phyloP scores from a whole-genome alignment of 163 green algal genomes.

The Prototheca cutis region DNA sequence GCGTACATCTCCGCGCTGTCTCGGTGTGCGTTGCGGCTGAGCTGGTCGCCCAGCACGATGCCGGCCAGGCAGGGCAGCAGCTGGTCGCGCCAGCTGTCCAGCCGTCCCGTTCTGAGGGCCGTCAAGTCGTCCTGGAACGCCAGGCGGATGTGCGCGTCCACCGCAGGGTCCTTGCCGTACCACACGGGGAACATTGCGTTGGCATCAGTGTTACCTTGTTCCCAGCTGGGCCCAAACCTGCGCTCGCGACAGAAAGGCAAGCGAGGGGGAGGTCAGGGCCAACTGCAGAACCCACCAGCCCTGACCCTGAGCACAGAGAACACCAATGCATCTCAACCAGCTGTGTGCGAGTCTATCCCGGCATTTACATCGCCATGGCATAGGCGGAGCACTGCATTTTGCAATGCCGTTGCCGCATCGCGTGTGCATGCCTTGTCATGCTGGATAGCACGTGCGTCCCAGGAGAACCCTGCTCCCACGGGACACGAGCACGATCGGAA shows the following conservation, averaged over 20 bases:
- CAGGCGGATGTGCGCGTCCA: background rate
- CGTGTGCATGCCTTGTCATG: background rate
- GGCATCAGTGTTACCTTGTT: background rate
- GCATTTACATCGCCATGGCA: too few relatives aligned
- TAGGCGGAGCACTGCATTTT: too few relatives aligned
- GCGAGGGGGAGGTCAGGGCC: too few relatives aligned
- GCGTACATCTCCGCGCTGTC: conserved; percentile 35
- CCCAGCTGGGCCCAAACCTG: background rate
- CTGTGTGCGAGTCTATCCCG: too few relatives aligned
- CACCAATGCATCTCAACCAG: too few relatives aligned
- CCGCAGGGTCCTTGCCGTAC: background rate
- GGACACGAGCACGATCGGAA: background rate
- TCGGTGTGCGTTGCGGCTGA: conserved; percentile 44
- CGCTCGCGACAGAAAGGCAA: background rate
- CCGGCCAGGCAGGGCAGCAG: conserved; percentile 21
- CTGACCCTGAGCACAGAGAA: too few relatives aligned
- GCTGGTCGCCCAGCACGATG: conserved; percentile 59
- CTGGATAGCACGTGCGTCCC: background rate
- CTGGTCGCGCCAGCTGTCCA: background rate
- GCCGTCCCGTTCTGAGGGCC: background rate
- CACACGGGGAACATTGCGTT: background rate
- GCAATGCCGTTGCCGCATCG: too few relatives aligned
- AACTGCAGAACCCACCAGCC: too few relatives aligned
- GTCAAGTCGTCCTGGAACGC: background rate
- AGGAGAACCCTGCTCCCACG: background rate